Evolutionary conservation across 345 rosid genomes (phyloP).

Genomic region (Isatis tinctoria): DNA sequence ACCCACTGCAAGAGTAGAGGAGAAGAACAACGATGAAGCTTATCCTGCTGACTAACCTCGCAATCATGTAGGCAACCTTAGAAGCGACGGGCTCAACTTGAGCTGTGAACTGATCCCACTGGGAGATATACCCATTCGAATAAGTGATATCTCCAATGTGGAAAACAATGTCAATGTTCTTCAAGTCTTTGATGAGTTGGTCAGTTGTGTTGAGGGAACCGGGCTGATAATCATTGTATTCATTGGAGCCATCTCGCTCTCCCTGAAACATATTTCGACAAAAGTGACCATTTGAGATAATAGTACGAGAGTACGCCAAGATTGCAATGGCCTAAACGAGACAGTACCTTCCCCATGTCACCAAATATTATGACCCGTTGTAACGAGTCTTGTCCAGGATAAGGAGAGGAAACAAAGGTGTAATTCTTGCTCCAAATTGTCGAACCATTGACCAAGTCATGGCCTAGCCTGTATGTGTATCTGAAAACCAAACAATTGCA

Average conservation of each 20-base stretch:
- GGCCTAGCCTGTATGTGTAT: conserved; percentile 64
- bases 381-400: conserved; percentile 85
- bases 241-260: conserved; percentile 79
- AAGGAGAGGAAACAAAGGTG: conserved; percentile 71
- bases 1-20: background rate
- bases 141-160: conserved; percentile 73
- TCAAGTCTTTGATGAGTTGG: conserved; percentile 59
- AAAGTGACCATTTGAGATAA: background rate
- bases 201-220: conserved; percentile 74
- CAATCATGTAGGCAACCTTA: conserved; percentile 64
- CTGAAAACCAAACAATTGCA: conserved; percentile 30
- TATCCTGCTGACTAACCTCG: conserved; percentile 43
- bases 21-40: conserved; percentile 1
- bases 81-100: conserved; percentile 77
- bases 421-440: conserved; percentile 59
- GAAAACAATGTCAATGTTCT: conserved; percentile 60
- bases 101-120: conserved; percentile 90
- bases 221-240: conserved; percentile 67
- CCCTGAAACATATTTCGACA: conserved; percentile 41
- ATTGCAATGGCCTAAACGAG: background rate
- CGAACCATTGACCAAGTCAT: conserved; percentile 42
- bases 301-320: background rate
- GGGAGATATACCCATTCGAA: conserved; percentile 72
- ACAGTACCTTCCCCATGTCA: conserved; percentile 83
- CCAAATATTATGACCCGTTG: conserved; percentile 81